A percentile compares a stretch with the other conserved stretches of the same genome.
phyloP scores from a whole-genome alignment of 768 basidiomycete genomes.

The Daedaleopsis nitida region DNA sequence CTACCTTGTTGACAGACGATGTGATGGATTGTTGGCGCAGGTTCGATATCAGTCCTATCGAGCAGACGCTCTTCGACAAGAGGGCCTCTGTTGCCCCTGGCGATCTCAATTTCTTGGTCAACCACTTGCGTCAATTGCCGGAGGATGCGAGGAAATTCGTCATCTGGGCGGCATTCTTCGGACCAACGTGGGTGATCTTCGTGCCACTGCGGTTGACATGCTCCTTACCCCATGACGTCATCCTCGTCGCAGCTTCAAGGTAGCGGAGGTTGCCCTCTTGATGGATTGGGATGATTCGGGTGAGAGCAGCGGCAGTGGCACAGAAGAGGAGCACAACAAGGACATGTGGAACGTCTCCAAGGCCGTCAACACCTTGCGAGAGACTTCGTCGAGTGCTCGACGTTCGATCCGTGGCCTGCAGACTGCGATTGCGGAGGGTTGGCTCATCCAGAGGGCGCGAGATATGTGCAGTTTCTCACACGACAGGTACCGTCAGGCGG shows the following conservation, averaged over 20 bases:
- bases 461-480: slow-evolving; percentile 80
- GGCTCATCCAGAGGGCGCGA: slow-evolving; percentile 69
- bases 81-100: slow-evolving; percentile 56
- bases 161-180: slow-evolving; percentile 73
- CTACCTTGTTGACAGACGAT: not conserved
- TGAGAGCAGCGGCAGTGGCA: slow-evolving; percentile 50
- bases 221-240: not conserved
- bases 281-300: slow-evolving; percentile 73
- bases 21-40: slow-evolving; percentile 31
- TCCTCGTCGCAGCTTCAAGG: slow-evolving; percentile 55
- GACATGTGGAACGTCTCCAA: slow-evolving; percentile 56
- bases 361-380: slow-evolving; percentile 46
- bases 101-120: slow-evolving; percentile 61
- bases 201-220: not conserved
- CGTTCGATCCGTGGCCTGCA: slow-evolving; percentile 71
- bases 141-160: slow-evolving; percentile 68
- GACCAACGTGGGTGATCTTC: slow-evolving; percentile 54
- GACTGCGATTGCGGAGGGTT: slow-evolving; percentile 67
- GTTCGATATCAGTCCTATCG: slow-evolving; percentile 58
- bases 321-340: slow-evolving; percentile 43
- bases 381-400: slow-evolving; percentile 43
- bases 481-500: slow-evolving; percentile 75
- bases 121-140: slow-evolving; percentile 60
- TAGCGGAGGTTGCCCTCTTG: slow-evolving; percentile 70
- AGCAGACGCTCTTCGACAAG: slow-evolving; percentile 53